A percentile compares a stretch with the other conserved stretches of the same genome.
Conservation (phyloP, 768 basidiomycete genomes). For the Asterophora lycoperdoides region DNA sequence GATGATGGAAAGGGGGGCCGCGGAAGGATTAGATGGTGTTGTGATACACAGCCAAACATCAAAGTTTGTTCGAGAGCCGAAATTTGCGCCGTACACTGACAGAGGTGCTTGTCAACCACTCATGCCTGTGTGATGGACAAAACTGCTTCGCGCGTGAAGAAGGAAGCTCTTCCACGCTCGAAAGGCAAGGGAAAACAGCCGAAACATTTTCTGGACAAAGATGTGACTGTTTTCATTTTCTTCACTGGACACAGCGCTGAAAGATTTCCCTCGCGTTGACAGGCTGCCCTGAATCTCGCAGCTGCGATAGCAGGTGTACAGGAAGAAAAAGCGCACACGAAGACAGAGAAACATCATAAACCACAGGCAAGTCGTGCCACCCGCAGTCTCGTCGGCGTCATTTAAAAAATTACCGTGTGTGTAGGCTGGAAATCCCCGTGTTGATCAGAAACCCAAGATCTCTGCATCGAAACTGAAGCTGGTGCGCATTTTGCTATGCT, state of each 20-base stretch:
- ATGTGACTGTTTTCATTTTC: not conserved
- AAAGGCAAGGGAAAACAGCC: constrained; percentile 8
- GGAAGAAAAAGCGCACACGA: constrained; percentile 10
- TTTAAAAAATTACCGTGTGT: not conserved
- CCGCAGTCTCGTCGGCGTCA: too few species aligned
- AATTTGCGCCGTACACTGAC: too few species aligned
- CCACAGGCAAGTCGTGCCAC: constrained; percentile 4
- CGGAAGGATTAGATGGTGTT: not conserved
- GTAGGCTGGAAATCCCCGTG: constrained; percentile 9
- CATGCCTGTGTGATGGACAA: constrained; percentile 6
- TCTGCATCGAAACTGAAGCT: constrained; percentile 15
- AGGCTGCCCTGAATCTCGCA: constrained; percentile 13
- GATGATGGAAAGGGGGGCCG: too few species aligned
- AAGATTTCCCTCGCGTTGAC: not conserved
- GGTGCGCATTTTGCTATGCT: constrained; percentile 5
- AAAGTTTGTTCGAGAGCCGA: not conserved
- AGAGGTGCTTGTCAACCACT: too few species aligned
- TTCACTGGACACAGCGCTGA: not conserved
- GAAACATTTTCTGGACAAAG: constrained; percentile 12
- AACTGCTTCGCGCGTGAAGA: not conserved
- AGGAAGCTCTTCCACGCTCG: not conserved
- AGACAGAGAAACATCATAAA: constrained; percentile 7
- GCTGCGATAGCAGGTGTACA: constrained; percentile 11
- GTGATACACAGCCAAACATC: constrained; percentile 1
- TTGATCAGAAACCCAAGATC: constrained; percentile 7